phyloP scores from a whole-genome alignment of 495 filamentous ascomycete species.

The Geopyxis carbonaria region DNA sequence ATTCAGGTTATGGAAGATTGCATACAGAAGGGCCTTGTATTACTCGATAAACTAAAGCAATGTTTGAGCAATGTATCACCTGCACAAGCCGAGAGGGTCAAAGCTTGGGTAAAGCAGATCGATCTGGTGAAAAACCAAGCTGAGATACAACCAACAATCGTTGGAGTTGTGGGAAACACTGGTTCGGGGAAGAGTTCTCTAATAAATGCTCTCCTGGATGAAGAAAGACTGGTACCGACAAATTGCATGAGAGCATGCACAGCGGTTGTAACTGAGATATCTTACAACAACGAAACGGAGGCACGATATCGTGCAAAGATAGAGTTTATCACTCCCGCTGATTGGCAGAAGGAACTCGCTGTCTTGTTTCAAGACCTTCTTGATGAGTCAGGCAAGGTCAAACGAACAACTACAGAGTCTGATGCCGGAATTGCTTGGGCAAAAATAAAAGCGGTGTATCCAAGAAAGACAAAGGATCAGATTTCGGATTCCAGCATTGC shows the following conservation, averaged over 20 bases:
- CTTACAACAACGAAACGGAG: constrained; percentile 38
- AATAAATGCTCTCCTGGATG: constrained; percentile 43
- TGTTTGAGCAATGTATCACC: constrained; percentile 12
- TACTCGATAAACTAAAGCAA: constrained; percentile 25
- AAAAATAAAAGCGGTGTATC: constrained; percentile 51
- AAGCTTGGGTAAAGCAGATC: constrained; percentile 32
- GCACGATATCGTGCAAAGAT: constrained; percentile 43
- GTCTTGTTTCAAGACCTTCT: constrained; percentile 38
- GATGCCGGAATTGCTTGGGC: constrained; percentile 44
- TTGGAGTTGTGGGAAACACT: constrained; percentile 43
- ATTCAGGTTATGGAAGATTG: constrained; percentile 29
- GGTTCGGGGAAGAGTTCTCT: constrained; percentile 44
- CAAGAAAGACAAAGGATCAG: constrained; percentile 35
- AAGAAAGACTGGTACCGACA: constrained; percentile 35
- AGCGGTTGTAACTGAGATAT: constrained; percentile 48
- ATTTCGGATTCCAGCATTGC: constrained; percentile 27
- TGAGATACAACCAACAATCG: constrained; percentile 31
- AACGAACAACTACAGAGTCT: constrained; percentile 13
- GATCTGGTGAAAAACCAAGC: constrained; percentile 28
- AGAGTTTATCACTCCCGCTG: constrained; percentile 39
- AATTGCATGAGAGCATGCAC: constrained; percentile 50
- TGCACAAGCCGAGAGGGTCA: constrained; percentile 13
- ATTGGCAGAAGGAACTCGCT: constrained; percentile 42
- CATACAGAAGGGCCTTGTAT: constrained; percentile 25
- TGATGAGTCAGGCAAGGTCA: constrained; percentile 27